These are phyloP conservation scores for Fusarium hainanense DNA, from an alignment of 2,329 filamentous ascomycete genomes.

Conservation along the genomic window DNA sequence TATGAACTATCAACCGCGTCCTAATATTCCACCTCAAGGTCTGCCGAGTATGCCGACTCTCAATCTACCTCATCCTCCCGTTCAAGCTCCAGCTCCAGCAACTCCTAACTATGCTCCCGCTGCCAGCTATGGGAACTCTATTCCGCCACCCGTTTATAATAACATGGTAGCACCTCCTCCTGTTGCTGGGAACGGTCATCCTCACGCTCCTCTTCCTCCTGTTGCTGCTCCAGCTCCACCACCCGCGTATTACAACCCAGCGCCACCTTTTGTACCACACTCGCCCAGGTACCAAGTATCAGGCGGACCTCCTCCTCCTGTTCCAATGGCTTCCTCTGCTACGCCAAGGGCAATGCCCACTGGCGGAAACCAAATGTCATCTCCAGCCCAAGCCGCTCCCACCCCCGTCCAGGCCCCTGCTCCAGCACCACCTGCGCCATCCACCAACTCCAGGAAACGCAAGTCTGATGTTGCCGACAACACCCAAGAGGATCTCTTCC, in stretches of 20 bases:
- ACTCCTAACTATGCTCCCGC: neutral
- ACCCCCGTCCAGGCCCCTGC: neutral
- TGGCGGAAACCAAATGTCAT: neutral
- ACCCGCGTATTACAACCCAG: constrained; percentile 19
- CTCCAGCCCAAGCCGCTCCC: neutral
- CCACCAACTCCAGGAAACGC: constrained; percentile 35
- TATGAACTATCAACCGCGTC: constrained; percentile 2
- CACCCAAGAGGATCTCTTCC: constrained; percentile 37
- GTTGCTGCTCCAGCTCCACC: neutral
- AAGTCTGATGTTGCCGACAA: constrained; percentile 37
- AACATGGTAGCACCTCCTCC: constrained; percentile 6
- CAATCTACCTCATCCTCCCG: constrained; percentile 12
- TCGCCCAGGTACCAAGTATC: neutral
- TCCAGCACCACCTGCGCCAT: neutral
- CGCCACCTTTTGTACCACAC: constrained; percentile 24
- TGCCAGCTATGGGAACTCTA: neutral
- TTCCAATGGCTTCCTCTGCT: neutral
- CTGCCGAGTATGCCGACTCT: constrained; percentile 20
- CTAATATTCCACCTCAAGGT: neutral
- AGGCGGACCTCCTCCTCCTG: constrained; percentile 1
- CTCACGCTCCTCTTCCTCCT: neutral
- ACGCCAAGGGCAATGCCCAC: neutral
- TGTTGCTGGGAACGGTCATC: neutral
- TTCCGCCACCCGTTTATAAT: neutral
- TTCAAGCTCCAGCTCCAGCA: neutral